Base-by-base conservation (phyloP, 208 protist genomes). In the Phytomonas sp. region DNA sequence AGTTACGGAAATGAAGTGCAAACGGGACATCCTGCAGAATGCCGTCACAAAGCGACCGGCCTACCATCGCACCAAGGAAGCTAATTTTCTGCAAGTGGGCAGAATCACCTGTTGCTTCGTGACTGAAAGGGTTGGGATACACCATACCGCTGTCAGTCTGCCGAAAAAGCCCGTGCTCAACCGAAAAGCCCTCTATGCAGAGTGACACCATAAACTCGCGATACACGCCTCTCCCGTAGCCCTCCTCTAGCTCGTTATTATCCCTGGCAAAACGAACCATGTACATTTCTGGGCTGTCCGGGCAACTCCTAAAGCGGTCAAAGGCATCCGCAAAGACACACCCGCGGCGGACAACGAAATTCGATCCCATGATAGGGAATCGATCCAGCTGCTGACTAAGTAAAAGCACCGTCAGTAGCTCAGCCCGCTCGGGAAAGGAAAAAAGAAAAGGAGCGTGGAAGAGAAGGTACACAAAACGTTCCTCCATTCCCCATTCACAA, bases 31-130 rank as follows among this genome's bases (percentile, higher is more conserved):
- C 89, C 32, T 96, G 84, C 71, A 97, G 63, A 43, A 98, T 92
- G 32, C 88, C 89, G 63, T 97, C 94, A 17, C 89, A 87, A 66
- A 98, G 66, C 23, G 91, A 83, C 17, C 97, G 95, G 32, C 94
- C 95, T 13, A 96, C 77, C 73, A 98, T 94, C 8, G 83, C 72
- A 13, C 96, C 96, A 20, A 98, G 71, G 75, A 98, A 98, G n/a
- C 60, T 64, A 64, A 94, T 87, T 63, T 88, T 81, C 28, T 76
- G 67, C 34, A 96, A 62, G 69, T 96, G 84, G 31, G 80, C 68
- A 2, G 81, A 34, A 66, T 95, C 85, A 30, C 76, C 77, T 8
- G 87, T 92, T 30, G 83, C 79, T 68, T 93, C 77, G 62, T 68
- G 71, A 72, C 86, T 92, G 66, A 85, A 87, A 11, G 96, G 94